Base-by-base conservation (phyloP, 129 eudicot species). In the Pulicaria dysenterica region DNA sequence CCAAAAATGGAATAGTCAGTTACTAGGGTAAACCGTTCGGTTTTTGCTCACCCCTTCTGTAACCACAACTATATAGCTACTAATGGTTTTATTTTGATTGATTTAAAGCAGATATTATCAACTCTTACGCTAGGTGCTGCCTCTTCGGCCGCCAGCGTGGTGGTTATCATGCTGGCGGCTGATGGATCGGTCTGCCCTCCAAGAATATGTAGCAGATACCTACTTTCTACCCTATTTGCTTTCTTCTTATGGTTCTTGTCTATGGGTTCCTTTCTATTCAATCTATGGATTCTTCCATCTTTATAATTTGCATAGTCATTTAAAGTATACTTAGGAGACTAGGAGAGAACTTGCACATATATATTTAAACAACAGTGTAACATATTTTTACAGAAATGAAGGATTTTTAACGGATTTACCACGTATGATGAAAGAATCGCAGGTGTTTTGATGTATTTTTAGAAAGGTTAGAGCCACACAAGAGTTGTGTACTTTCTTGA, bases 211-310 rank as follows among this genome's bases (percentile, higher is more conserved):
- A 75, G 81, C 8, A 78, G 87, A 53, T 90, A 90, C 68, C 76
- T 80, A 47, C 67, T 90, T 74, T 87, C 97, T 14, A 83, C 88
- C 4, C 55, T 80, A 15, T 79, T 85, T 82, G 89, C 95, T 31
- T 91, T 91, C 78, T 82, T 84, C 38, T 61, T 89, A 13, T 91
- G 97, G 97, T 81, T 83, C 51, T 76, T 91, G 54, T 85, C 86
- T 5, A 36, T 80, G 82, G 89, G 79, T 64, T 87, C 97, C 34
- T 80, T 82, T 41, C 86, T 91, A 15, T 79, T 81, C 66, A 91
- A 91, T 73, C 80, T 91, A 5, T 91, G 97, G 95, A 48, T 91
- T 49, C 92, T 91, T 82, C 92, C 97, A 57, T 81, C 85, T 47
- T 79, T 90, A 66, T 85, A 77, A 82, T n/a, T 17, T 67, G 12